Percentiles rank a stretch among this genome's conserved stretches.
phyloP scores from a whole-genome alignment of 306 rosid species.

The Cicer judaicum region DNA sequence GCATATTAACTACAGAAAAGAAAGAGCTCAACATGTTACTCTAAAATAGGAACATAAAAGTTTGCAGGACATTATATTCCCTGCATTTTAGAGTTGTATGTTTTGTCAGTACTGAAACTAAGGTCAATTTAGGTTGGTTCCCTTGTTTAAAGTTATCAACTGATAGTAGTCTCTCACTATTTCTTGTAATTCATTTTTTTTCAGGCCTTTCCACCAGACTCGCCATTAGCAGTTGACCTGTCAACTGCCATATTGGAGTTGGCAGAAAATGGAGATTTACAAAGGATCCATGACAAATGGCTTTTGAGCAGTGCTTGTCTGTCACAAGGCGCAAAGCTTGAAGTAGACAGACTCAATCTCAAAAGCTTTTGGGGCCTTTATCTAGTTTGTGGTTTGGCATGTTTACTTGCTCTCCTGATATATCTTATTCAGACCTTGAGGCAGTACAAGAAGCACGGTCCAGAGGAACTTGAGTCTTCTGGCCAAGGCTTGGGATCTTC shows the following conservation, averaged over 20 bases:
- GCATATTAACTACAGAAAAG: not conserved
- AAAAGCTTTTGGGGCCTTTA: constrained; percentile 89
- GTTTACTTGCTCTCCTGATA: constrained; percentile 71
- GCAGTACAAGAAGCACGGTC: constrained; percentile 62
- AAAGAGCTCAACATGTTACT: constrained; percentile 7
- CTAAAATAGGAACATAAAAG: not conserved
- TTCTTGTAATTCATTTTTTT: constrained; percentile 26
- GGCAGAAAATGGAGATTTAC: constrained; percentile 85
- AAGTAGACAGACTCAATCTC: constrained; percentile 81
- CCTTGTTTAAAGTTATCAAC: not conserved
- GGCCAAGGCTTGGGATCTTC: constrained; percentile 47
- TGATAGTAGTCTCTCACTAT: not conserved
- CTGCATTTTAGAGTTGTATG: not conserved
- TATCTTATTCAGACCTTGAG: constrained; percentile 63
- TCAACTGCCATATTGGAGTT: constrained; percentile 83
- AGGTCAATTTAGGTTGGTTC: constrained; percentile 14
- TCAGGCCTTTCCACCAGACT: constrained; percentile 90
- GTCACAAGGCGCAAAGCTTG: constrained; percentile 68
- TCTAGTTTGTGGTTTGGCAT: constrained; percentile 69
- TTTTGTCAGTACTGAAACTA: not conserved
- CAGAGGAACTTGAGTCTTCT: constrained; percentile 51
- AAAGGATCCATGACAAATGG: constrained; percentile 99
- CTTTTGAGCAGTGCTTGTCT: constrained; percentile 73
- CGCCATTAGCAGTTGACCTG: constrained; percentile 87
- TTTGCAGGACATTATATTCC: not conserved